Evolutionary conservation across 768 basidiomycete species (phyloP), one percentile per base, ranked within the genome.

Genomic region (Rhizopogon vulgaris): DNA sequence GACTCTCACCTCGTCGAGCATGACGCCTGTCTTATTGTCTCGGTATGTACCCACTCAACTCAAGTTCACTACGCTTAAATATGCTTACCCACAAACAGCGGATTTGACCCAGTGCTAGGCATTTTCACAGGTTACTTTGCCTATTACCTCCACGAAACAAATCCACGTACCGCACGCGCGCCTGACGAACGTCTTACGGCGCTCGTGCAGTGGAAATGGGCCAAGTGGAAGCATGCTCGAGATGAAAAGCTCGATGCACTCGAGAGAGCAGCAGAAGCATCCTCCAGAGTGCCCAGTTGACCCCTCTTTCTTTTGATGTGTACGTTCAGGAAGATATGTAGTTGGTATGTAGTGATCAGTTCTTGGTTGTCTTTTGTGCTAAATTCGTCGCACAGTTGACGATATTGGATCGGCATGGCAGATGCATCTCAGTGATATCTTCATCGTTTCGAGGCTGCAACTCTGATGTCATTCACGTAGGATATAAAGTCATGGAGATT

Each of bases 121-220:
- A 68, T 90, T 48, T 84, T 90, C 62, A 90, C 89, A 1, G 90
- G 90, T 11, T 65, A 80, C 38, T 67, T 90, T 39, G 90, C 90
- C 5, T 92, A 83, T 65, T 83, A 88, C 64, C 78, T 93, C 36
- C 79, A 87, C 65, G 90, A 93, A 64, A 84, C 74, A 27, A 81
- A 92, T 66, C 90, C 90, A 5, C 81, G 90, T 37, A 87, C 83
- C 4, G 82, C 78, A 8, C 73, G 82, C 14, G 71, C 78, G 0
- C 69, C 73, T 24, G 79, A 83, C 6, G 72, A 86, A 53, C 76
- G 75, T 42, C 67, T 93, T 32, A 40, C 62, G 4, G 66, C 74
- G 27, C 77, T 92, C 17, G 42, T 84, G 24, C 69, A 63, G 36
- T 90, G 89, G 88, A 92, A 87, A 67, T 81, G 78, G 73, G 69